Base-by-base conservation (phyloP, 345 rosid species). In the Barbarea vulgaris region DNA sequence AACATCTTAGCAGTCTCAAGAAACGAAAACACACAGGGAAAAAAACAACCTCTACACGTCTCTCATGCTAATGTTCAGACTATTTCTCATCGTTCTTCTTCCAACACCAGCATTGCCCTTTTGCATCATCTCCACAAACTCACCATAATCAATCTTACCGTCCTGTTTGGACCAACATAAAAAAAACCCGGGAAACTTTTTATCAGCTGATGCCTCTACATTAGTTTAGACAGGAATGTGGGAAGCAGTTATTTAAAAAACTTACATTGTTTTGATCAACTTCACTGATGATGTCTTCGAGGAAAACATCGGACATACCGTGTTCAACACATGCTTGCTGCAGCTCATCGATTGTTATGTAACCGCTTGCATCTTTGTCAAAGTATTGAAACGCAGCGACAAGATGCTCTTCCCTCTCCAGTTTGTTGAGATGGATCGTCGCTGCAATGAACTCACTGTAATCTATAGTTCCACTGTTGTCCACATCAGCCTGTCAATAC, bases 71-170 rank as follows among this genome's bases (percentile, higher is more conserved):
- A 96, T 88, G 80, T 91, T 96, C 50, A 96, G 67, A 80, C 98
- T 96, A 84, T 96, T 96, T 37, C 97, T 82, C 96, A 96, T 91
- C 1, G 99, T 93, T 83, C 99, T 84, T 85, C 99, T 88, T 22
- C 99, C 99, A 69, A 96, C 71, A 64, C 99, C 99, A 1, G 84
- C 87, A 65, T 89, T 91, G 36, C 98, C 97, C 76, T 93, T 93
- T 83, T 89, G 98, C 99, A 93, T 93, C 99, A 93, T 91, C 51
- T 93, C 99, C 59, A 86, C 99, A 84, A 96, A 96, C 80, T 96
- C 98, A 39, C 96, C 87, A 39, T 96, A 96, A 76, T 96, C 99
- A 30, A 96, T 96, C 79, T 88, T 83, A 44, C 99, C 99, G 70
- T 96, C 99, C 99, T 96, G 46, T 62, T 47, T 0, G 0, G 4